These are phyloP conservation scores for Podospora didyma DNA, from an alignment of 495 filamentous ascomycete species.

Conservation along the genomic window DNA sequence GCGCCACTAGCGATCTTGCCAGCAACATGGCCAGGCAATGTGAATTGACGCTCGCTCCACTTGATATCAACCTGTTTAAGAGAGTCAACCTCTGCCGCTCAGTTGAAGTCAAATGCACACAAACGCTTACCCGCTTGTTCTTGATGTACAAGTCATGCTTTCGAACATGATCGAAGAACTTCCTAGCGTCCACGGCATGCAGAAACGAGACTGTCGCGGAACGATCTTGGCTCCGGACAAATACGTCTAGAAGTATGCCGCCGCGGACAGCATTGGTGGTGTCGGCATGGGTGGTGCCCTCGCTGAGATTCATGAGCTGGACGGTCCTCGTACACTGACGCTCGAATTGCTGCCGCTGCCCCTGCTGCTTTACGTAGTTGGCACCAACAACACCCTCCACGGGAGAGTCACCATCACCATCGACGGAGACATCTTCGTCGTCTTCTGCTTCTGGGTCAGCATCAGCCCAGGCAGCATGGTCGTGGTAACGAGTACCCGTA, in stretches of 20 bases:
- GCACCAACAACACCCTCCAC: constrained; percentile 17
- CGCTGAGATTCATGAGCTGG: constrained; percentile 57
- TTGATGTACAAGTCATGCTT: constrained; percentile 66
- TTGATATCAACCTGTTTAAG: constrained; percentile 56
- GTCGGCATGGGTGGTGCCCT: constrained; percentile 62
- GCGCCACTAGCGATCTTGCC: constrained; percentile 67
- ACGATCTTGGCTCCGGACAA: constrained; percentile 57
- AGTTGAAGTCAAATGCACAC: neutral
- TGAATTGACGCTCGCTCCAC: constrained; percentile 74
- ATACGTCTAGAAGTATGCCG: constrained; percentile 67
- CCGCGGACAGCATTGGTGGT: constrained; percentile 63
- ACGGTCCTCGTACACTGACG: constrained; percentile 58
- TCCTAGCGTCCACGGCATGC: constrained; percentile 55
- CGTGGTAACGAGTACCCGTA: constrained; percentile 5
- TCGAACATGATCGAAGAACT: constrained; percentile 62
- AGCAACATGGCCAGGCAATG: constrained; percentile 60
- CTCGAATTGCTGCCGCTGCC: constrained; percentile 23
- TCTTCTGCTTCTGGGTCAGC: constrained; percentile 17
- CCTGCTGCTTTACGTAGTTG: constrained; percentile 15
- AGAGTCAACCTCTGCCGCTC: constrained; percentile 1
- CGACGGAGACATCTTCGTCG: constrained; percentile 21
- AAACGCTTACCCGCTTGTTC: constrained; percentile 62
- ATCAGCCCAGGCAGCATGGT: constrained; percentile 21
- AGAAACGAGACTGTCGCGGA: constrained; percentile 69
- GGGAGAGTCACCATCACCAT: constrained; percentile 12